A percentile compares a stretch with the other conserved stretches of the same genome.
Conservation (phyloP, 805 yeast species). For the Grigorovia jiainica region DNA sequence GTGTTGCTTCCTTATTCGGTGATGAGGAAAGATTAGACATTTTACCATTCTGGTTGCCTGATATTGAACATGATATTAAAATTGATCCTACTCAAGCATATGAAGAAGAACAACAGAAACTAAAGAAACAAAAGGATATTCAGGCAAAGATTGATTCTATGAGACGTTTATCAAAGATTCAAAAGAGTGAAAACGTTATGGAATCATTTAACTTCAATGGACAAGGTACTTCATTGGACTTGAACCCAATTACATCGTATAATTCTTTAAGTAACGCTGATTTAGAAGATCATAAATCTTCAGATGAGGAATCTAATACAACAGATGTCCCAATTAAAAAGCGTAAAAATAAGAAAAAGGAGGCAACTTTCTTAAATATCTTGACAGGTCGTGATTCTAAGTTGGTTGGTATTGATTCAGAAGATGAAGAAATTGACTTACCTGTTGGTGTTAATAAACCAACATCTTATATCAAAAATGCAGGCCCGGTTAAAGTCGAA, state of each 20-base stretch:
- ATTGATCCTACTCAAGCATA: constrained; percentile 72
- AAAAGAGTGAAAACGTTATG: constrained; percentile 1
- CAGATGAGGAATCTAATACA: constrained; percentile 30
- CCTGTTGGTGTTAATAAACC: constrained; percentile 91
- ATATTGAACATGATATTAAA: constrained; percentile 69
- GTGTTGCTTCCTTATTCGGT: constrained; percentile 76
- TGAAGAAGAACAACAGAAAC: constrained; percentile 51
- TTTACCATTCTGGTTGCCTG: constrained; percentile 92
- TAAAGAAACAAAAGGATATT: constrained; percentile 36
- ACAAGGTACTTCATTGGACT: not conserved
- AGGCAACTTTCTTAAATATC: constrained; percentile 29
- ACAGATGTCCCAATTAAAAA: constrained; percentile 3
- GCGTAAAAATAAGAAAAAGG: constrained; percentile 20
- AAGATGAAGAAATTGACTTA: constrained; percentile 74
- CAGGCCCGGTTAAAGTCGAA: constrained; percentile 89
- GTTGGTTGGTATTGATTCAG: constrained; percentile 59
- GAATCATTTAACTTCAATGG: not conserved
- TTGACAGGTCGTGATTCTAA: constrained; percentile 35
- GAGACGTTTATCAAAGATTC: constrained; percentile 26
- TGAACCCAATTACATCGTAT: constrained; percentile 20
- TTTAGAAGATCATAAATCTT: constrained; percentile 50
- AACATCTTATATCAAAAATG: constrained; percentile 64
- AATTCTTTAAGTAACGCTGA: constrained; percentile 24
- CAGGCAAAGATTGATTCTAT: constrained; percentile 29
- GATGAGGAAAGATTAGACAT: constrained; percentile 79